phyloP scores from a whole-genome alignment of 2,329 filamentous ascomycete species.

The Samsoniella hepiali region DNA sequence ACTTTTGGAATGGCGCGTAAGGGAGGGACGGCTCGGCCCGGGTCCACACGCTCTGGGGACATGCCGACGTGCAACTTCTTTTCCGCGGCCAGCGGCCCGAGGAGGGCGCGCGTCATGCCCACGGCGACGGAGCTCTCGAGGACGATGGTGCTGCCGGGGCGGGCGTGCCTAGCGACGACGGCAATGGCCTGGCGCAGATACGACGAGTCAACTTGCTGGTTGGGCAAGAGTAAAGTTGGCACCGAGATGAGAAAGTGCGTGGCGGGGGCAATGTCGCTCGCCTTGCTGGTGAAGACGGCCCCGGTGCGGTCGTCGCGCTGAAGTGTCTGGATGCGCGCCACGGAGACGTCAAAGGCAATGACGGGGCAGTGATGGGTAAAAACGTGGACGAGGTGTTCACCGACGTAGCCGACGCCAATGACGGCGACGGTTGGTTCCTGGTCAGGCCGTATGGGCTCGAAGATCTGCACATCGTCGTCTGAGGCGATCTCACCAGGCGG shows the following conservation, averaged over 20 bases:
- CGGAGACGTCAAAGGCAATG: constrained; percentile 48
- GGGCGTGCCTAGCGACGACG: constrained; percentile 40
- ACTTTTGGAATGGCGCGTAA: constrained; percentile 49
- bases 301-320: constrained; percentile 27
- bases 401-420: constrained; percentile 53
- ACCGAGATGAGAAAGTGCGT: constrained; percentile 54
- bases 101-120: constrained; percentile 50
- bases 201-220: constrained; percentile 47
- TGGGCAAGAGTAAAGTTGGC: constrained; percentile 46
- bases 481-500: constrained; percentile 31
- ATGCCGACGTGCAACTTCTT: constrained; percentile 46
- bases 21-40: constrained; percentile 42
- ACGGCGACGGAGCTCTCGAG: constrained; percentile 54
- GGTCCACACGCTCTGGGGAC: constrained; percentile 53
- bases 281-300: constrained; percentile 37
- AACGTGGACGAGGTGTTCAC: constrained; percentile 44
- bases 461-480: constrained; percentile 20
- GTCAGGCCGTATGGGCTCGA: constrained; percentile 20
- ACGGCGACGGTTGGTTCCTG: constrained; percentile 42
- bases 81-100: constrained; percentile 42
- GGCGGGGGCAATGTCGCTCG: constrained; percentile 38
- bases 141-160: constrained; percentile 45
- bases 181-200: constrained; percentile 43
- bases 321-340: constrained; percentile 36
- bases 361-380: constrained; percentile 42